Percentiles rank a stretch among this genome's conserved stretches.
Conservation (phyloP, 108 stramenopile species). For the Nitzschia sp. region DNA sequence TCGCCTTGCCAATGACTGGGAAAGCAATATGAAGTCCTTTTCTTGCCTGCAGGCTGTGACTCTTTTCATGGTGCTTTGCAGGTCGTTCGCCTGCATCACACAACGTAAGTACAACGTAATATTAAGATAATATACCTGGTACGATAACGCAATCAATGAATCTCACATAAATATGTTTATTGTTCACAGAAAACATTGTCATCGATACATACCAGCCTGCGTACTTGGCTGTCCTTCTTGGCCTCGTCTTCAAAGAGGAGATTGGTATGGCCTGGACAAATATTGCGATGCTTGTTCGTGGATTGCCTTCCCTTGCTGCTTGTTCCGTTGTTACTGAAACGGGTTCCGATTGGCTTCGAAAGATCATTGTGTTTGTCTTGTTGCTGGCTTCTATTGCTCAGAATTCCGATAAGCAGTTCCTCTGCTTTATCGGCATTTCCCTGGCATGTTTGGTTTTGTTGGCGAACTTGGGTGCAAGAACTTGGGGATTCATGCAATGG, state of each 20-base stretch:
- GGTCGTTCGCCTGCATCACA: constrained; percentile 48
- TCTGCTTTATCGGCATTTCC: constrained; percentile 53
- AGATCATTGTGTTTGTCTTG: constrained; percentile 43
- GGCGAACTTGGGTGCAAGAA: constrained; percentile 71
- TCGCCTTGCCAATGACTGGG: constrained; percentile 48
- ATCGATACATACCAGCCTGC: constrained; percentile 38
- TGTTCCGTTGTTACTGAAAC: constrained; percentile 36
- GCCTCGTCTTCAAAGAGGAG: constrained; percentile 66
- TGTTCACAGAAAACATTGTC: neutral
- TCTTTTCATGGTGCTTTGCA: constrained; percentile 48
- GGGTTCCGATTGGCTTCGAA: constrained; percentile 63
- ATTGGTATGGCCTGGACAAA: constrained; percentile 61
- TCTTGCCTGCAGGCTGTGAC: constrained; percentile 61
- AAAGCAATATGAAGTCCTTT: constrained; percentile 37
- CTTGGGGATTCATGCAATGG: constrained; percentile 70
- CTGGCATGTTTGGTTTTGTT: constrained; percentile 49
- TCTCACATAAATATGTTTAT: too few species aligned
- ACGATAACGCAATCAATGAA: too few species aligned
- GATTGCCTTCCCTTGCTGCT: constrained; percentile 63
- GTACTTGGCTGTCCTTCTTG: constrained; percentile 47
- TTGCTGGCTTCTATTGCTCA: constrained; percentile 43
- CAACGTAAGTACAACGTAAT: neutral
- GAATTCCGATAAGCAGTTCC: constrained; percentile 28
- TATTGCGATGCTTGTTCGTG: constrained; percentile 54
- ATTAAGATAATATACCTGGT: too few species aligned